Conservation (phyloP, 371 early-diverging fungal genomes). For the Furculomyces boomerangus region DNA sequence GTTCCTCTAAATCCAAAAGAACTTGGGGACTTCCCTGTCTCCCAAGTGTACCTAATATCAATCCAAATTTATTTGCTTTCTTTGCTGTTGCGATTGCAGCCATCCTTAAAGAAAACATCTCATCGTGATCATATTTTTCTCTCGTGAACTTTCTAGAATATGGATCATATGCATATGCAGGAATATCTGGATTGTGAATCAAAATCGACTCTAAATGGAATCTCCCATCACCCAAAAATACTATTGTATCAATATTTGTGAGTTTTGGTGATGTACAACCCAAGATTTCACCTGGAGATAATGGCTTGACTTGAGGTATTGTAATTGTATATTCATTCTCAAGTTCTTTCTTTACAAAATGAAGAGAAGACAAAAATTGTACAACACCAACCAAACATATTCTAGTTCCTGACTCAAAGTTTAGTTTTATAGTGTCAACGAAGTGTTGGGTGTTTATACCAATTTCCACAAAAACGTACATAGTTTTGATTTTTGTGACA, state of each 20-base stretch:
- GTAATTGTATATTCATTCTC: conserved; percentile 41
- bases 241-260: conserved; percentile 40
- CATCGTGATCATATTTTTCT: conserved; percentile 85
- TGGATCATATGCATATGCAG: conserved; percentile 94
- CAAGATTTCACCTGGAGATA: conserved; percentile 96
- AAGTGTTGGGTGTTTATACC: conserved; percentile 90
- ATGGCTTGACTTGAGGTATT: conserved; percentile 88
- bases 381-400: conserved; percentile 90
- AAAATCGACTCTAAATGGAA: conserved; percentile 99
- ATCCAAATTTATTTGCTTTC: conserved; percentile 60
- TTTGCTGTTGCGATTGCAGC: conserved; percentile 58
- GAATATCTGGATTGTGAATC: conserved; percentile 90
- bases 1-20: conserved; percentile 55
- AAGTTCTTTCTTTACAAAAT: conserved; percentile 37
- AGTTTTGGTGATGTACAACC: conserved; percentile 97
- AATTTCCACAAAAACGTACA: conserved; percentile 99
- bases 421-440: conserved; percentile 64
- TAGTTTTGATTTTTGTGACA: conserved; percentile 80
- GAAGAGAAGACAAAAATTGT: conserved; percentile 89
- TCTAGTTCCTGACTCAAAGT: conserved; percentile 49
- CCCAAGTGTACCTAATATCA: conserved; percentile 96
- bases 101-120: conserved; percentile 74
- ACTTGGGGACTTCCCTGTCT: conserved; percentile 94
- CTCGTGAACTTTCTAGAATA: conserved; percentile 80
- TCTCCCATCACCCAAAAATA: conserved; percentile 92